Conservation (phyloP, 345 rosid genomes). For the Mangifera indica region DNA sequence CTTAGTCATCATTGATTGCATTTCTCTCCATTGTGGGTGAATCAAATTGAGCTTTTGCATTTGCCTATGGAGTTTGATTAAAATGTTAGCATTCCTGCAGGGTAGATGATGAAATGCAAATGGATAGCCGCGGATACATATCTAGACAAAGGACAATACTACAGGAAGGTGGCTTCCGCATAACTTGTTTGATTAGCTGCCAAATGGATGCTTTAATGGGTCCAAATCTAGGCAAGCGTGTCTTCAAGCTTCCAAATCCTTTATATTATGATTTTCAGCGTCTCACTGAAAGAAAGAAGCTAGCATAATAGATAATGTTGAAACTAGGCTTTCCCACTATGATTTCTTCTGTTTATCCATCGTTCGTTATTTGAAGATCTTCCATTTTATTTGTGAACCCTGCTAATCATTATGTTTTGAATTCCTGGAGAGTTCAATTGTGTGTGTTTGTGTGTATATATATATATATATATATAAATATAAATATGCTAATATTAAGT, state of each 20-base stretch:
- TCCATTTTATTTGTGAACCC: background rate
- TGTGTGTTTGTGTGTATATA: too few species aligned
- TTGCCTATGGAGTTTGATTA: too few species aligned
- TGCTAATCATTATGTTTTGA: background rate
- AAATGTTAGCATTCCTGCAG: conserved; percentile 32
- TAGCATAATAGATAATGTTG: conserved; percentile 11
- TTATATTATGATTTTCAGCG: conserved; percentile 26
- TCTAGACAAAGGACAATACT: conserved; percentile 33
- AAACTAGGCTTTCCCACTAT: background rate
- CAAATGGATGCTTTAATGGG: conserved; percentile 68
- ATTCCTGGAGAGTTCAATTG: too few species aligned
- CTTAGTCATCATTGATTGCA: background rate
- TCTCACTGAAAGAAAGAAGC: conserved; percentile 21
- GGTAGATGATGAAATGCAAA: conserved; percentile 41
- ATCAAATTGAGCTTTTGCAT: too few species aligned
- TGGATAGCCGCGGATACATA: conserved; percentile 38
- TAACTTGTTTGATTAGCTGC: conserved; percentile 55
- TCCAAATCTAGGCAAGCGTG: conserved; percentile 34
- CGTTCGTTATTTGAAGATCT: background rate
- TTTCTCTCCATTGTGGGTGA: too few species aligned
- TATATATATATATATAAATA: too few species aligned
- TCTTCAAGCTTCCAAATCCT: conserved; percentile 75
- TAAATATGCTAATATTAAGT: too few species aligned
- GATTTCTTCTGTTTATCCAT: background rate
- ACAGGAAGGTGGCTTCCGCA: conserved; percentile 35